phyloP scores from a whole-genome alignment of 2,329 filamentous ascomycete genomes.

The Ceratocystis cacaofunesta region DNA sequence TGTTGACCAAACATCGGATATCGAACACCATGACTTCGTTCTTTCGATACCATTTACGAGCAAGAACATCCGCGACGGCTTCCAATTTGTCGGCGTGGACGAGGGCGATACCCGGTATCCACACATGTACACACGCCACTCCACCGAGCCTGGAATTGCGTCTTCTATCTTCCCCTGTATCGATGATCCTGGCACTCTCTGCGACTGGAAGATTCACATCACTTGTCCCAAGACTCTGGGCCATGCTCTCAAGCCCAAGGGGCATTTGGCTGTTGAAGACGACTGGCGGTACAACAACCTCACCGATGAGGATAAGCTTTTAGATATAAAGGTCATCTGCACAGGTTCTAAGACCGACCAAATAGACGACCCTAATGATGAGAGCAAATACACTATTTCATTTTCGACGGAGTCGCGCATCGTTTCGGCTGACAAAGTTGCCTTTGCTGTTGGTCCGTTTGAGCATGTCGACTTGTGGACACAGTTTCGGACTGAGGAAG shows the following conservation, averaged over 20 bases:
- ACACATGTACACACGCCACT: constrained; percentile 79
- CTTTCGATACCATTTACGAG: constrained; percentile 62
- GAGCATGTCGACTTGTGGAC: constrained; percentile 77
- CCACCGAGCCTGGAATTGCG: constrained; percentile 59
- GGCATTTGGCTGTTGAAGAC: constrained; percentile 23
- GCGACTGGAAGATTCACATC: constrained; percentile 77
- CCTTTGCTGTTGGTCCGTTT: constrained; percentile 88
- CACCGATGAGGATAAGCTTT: constrained; percentile 64
- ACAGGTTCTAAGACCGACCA: constrained; percentile 83
- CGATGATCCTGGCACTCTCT: constrained; percentile 68
- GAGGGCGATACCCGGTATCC: constrained; percentile 70
- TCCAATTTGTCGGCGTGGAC: constrained; percentile 82
- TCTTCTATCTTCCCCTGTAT: constrained; percentile 87
- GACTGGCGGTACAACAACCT: constrained; percentile 25
- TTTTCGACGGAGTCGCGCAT: constrained; percentile 58
- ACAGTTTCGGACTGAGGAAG: constrained; percentile 76
- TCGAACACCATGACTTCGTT: constrained; percentile 28
- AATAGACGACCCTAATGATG: constrained; percentile 57
- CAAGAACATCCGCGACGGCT: constrained; percentile 62
- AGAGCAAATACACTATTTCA: constrained; percentile 72
- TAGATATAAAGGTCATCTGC: constrained; percentile 82
- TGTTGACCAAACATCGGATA: constrained; percentile 24
- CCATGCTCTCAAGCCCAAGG: constrained; percentile 42
- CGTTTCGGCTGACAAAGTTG: constrained; percentile 75
- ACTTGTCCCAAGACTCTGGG: constrained; percentile 75